These are phyloP conservation scores for Tylopilus sp. DNA, from an alignment of 768 basidiomycete species.

Conservation along the genomic window DNA sequence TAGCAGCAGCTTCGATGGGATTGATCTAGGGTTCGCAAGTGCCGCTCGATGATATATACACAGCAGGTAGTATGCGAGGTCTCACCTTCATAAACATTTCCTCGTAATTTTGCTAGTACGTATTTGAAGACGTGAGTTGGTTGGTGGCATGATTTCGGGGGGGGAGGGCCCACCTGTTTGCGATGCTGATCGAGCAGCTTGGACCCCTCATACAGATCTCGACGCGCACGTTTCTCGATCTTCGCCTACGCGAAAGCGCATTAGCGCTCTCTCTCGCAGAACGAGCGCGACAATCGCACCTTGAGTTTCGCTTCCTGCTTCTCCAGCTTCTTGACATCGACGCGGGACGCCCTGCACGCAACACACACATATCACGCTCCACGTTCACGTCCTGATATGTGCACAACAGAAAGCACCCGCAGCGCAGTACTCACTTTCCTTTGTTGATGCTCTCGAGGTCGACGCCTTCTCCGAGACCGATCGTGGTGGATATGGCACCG, in stretches of 20 bases:
- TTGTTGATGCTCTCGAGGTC: conserved; percentile 92
- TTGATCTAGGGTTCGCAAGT: conserved; percentile 58
- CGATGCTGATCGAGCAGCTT: conserved; percentile 90
- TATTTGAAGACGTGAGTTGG: not conserved
- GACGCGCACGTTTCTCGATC: conserved; percentile 90
- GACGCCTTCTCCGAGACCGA: conserved; percentile 76
- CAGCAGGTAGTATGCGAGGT: not conserved
- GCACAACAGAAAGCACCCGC: conserved; percentile 2
- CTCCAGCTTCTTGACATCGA: conserved; percentile 93
- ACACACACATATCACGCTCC: conserved; percentile 2
- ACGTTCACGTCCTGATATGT: not conserved
- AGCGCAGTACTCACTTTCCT: conserved; percentile 64
- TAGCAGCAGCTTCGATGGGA: conserved; percentile 75
- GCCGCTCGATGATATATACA: not conserved
- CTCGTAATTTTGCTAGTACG: conserved; percentile 87
- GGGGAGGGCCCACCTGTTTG: conserved; percentile 61
- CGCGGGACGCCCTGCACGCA: conserved; percentile 70
- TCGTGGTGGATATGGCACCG: conserved; percentile 71
- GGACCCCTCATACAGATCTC: conserved; percentile 93
- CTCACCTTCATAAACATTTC: conserved; percentile 98
- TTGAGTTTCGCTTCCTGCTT: conserved; percentile 96
- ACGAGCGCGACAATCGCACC: conserved; percentile 35
- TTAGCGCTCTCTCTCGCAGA: not conserved
- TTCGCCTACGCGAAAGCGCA: conserved; percentile 59
- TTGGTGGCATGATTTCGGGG: not conserved